A percentile compares a stretch with the other conserved stretches of the same genome.
Conservation (phyloP, 345 rosid species). For the Salix brachista region DNA sequence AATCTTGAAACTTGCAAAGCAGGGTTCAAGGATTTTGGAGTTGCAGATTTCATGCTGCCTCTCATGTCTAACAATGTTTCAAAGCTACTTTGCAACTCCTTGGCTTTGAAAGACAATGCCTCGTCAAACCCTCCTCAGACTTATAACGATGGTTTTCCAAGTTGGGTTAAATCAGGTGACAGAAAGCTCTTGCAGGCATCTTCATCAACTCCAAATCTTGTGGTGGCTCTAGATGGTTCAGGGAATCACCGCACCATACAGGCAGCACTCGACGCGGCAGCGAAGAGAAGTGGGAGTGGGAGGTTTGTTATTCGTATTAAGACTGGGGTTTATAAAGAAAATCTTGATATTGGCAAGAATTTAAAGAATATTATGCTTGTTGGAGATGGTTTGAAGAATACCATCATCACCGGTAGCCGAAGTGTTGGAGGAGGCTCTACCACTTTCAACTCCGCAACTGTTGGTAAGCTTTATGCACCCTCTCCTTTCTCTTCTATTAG, state of each 20-base stretch:
- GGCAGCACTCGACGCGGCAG: slow-evolving; percentile 62
- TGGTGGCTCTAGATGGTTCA: slow-evolving; percentile 70
- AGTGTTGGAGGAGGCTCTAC: slow-evolving; percentile 70
- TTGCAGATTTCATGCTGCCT: slow-evolving; percentile 43
- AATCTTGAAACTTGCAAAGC: slow-evolving; percentile 65
- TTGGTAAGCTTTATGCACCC: slow-evolving; percentile 45
- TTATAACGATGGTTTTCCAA: slow-evolving; percentile 50
- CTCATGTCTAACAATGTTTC: slow-evolving; percentile 67
- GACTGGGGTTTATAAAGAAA: slow-evolving; percentile 65
- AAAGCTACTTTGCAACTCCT: slow-evolving; percentile 53
- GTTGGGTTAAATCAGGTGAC: slow-evolving; percentile 62
- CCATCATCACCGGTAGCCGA: slow-evolving; percentile 65
- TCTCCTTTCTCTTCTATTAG: not conserved
- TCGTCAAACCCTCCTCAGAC: slow-evolving; percentile 26
- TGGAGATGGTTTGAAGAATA: slow-evolving; percentile 62
- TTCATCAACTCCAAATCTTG: slow-evolving; percentile 41
- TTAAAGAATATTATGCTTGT: slow-evolving; percentile 67
- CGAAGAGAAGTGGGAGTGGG: slow-evolving; percentile 42
- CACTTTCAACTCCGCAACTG: slow-evolving; percentile 80
- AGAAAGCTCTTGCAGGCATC: slow-evolving; percentile 52
- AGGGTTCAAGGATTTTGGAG: slow-evolving; percentile 62
- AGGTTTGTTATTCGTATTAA: slow-evolving; percentile 70
- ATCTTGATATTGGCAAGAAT: slow-evolving; percentile 46
- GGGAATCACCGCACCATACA: slow-evolving; percentile 56
- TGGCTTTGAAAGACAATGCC: slow-evolving; percentile 48